Conservation (phyloP, 305 asterid genomes). For the Solanum hybrid region DNA sequence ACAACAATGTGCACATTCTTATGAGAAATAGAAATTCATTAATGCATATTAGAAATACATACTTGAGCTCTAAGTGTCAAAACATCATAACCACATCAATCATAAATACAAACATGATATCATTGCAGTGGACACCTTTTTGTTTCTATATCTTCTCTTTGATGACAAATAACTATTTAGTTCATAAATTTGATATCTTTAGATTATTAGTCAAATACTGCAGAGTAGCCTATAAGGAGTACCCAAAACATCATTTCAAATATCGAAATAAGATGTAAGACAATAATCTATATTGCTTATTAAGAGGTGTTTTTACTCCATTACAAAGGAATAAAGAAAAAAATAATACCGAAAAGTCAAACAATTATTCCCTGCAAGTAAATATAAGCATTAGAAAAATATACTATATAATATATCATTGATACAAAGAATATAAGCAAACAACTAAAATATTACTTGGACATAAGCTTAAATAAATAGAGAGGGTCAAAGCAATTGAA, state of each 20-base stretch:
- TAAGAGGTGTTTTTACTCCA: not conserved
- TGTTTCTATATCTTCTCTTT: not conserved
- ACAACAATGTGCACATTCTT: not conserved
- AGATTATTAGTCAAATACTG: not conserved
- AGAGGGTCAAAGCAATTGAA: not conserved
- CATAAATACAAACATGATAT: not conserved
- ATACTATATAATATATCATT: not conserved
- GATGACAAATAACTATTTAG: not conserved
- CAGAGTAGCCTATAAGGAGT: not conserved
- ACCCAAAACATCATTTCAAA: not conserved
- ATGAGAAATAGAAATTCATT: not conserved
- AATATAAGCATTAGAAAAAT: not conserved
- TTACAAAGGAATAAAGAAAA: not conserved
- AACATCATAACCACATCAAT: not conserved
- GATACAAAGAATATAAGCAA: not conserved
- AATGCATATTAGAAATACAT: not conserved
- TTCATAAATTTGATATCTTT: not conserved
- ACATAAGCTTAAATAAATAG: not conserved
- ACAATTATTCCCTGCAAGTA: not conserved
- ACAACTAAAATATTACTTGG: not conserved
- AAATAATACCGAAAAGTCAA: not conserved
- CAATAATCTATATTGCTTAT: not conserved
- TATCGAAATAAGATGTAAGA: not conserved
- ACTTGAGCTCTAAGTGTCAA: not conserved
- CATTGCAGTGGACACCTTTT: not conserved